Base-by-base conservation (phyloP, 2,329 filamentous ascomycete species). In the Madurella fahalii region DNA sequence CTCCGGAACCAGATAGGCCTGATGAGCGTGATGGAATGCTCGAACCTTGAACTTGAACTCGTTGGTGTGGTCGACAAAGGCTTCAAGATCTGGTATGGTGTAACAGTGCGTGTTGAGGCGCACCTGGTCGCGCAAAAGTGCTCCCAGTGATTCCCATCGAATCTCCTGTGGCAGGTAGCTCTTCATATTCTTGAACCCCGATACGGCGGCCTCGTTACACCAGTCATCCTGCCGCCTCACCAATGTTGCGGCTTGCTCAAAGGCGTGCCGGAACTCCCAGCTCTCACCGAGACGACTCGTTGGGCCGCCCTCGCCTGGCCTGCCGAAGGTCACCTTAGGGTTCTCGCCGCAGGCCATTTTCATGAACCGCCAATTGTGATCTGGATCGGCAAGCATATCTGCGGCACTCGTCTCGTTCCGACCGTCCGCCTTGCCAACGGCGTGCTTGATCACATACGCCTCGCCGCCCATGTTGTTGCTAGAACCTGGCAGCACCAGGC, bases 321-420 rank as follows among this genome's bases (percentile, higher is more conserved):
- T 74, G 9, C 83, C 83, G 56, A 87, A 85, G 0, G 82, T 71
- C 1, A 76, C 71, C 71, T 87, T 87, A 1, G 85, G 73, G 62
- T 89, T 89, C 69, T 89, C 85, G 37, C 85, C 85, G 59, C 85
- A 89, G 0, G 86, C 86, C 85, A 89, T 89, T 72, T 89, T 89
- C 77, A 89, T 86, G 67, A 86, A 89, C 17, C 86, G 77, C 80
- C 84, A 86, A 56, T 74, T 80, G 18, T 76, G 74, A 41, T 85
- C 83, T 0, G 84, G 84, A 49, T 87, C 83, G 1, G 85, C 85
- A 9, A 88, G 73, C 72, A 88, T 76, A 60, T 86, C 81, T 20
- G 75, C 70, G 2, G 80, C 82, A 50, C 83, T 86, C 42, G 85
- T 78, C 66, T 88, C 85, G 15, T 76, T 71, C 18, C 85, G 78